Evolutionary conservation across 1,139 yeast genomes (phyloP).

Genomic region (Candida pseudocylindracea): DNA sequence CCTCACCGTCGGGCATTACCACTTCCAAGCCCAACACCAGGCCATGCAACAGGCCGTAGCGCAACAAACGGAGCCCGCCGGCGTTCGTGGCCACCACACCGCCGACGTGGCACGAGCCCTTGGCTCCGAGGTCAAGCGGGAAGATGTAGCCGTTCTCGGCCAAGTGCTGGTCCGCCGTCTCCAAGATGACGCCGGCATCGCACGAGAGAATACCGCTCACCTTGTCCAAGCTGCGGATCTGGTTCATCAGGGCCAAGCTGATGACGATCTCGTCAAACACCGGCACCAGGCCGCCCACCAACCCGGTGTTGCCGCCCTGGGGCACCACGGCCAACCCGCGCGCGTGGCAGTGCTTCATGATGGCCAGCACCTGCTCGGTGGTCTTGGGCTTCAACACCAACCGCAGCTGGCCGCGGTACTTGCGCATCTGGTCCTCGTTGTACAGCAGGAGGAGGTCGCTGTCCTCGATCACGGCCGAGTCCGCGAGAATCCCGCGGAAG

Average conservation of each 20-base stretch:
- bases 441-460: slow-evolving; percentile 36
- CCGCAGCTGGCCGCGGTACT: slow-evolving; percentile 71
- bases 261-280: slow-evolving; percentile 78
- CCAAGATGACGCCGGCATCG: slow-evolving; percentile 83
- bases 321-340: slow-evolving; percentile 73
- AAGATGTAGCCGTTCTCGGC: slow-evolving; percentile 72
- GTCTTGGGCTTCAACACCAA: slow-evolving; percentile 72
- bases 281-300: slow-evolving; percentile 90
- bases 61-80: slow-evolving; percentile 73
- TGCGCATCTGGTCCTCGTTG: slow-evolving; percentile 95
- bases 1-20: slow-evolving; percentile 75
- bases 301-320: slow-evolving; percentile 94
- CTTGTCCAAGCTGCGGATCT: slow-evolving; percentile 60
- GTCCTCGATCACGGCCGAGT: slow-evolving; percentile 23
- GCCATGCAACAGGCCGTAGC: slow-evolving; percentile 90
- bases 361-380: slow-evolving; percentile 55
- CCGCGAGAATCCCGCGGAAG: slow-evolving; percentile 35
- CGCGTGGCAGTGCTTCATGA: slow-evolving; percentile 66
- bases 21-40: slow-evolving; percentile 80
- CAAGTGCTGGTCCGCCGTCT: slow-evolving; percentile 60
- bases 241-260: slow-evolving; percentile 48
- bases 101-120: slow-evolving; percentile 93
- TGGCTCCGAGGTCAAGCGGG: slow-evolving; percentile 91
- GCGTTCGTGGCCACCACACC: slow-evolving; percentile 95
- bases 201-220: slow-evolving; percentile 72